A percentile compares a stretch with the other conserved stretches of the same genome.
phyloP scores from a whole-genome alignment of 2,329 filamentous ascomycete species.

The Colletotrichum neosansevieriae region DNA sequence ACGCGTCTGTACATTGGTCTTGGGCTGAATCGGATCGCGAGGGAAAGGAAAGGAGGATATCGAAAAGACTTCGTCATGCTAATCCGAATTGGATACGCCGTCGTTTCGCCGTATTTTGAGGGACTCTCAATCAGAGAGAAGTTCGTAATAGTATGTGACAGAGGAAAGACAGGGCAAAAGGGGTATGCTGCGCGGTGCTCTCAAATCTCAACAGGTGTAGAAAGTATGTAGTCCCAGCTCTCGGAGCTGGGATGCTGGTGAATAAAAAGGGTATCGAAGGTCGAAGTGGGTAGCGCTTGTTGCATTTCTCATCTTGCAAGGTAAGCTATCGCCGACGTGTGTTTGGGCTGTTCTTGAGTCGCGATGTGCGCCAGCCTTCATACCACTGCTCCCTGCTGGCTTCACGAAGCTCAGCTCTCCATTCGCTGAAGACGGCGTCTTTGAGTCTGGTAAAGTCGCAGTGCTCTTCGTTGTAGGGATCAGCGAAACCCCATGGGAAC shows the following conservation, averaged over 20 bases:
- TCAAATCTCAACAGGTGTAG: conserved; percentile 43
- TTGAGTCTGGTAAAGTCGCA: conserved; percentile 94
- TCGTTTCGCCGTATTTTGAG: conserved; percentile 28
- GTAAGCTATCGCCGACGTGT: conserved; percentile 50
- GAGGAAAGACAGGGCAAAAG: conserved; percentile 41
- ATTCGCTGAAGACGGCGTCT: conserved; percentile 92
- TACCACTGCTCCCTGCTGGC: conserved; percentile 95
- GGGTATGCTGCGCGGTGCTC: conserved; percentile 53
- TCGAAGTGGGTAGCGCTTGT: conserved; percentile 3
- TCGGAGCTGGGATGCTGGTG: conserved; percentile 19
- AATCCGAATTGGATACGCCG: conserved; percentile 9
- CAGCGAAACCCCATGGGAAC: conserved; percentile 97
- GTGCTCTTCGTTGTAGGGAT: conserved; percentile 90
- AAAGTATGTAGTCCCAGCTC: conserved; percentile 22
- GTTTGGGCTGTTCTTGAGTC: conserved; percentile 67
- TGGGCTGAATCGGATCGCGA: background rate
- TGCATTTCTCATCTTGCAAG: conserved; percentile 5
- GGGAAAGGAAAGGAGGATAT: conserved; percentile 29
- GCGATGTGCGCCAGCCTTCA: conserved; percentile 89
- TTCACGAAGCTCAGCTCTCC: conserved; percentile 90
- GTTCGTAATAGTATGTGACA: conserved; percentile 42
- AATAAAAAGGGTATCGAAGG: conserved; percentile 37
- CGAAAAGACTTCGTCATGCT: conserved; percentile 33
- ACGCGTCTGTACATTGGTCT: background rate
- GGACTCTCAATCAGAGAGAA: conserved; percentile 37